Evolutionary conservation across 2,329 filamentous ascomycete species (phyloP).

Genomic region (Hansfordia pulvinata): DNA sequence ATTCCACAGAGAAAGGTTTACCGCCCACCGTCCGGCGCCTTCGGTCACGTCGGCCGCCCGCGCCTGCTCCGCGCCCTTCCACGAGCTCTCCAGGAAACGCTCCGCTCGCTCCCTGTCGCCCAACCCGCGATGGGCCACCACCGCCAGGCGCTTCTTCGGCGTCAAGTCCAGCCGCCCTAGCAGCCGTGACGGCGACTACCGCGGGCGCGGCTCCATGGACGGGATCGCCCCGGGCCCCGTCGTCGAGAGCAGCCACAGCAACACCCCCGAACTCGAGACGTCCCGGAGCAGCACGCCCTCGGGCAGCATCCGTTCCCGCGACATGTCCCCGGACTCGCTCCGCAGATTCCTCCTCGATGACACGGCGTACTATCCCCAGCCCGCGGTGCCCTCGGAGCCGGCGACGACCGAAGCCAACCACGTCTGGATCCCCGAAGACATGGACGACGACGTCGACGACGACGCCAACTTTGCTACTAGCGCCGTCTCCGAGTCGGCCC

Average conservation of each 20-base stretch:
- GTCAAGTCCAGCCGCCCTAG: constrained; percentile 16
- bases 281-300: constrained; percentile 13
- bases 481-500: constrained; percentile 25
- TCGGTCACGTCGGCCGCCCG: no score
- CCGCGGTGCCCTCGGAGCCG: constrained; percentile 9
- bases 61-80: constrained; percentile 10
- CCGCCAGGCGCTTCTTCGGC: constrained; percentile 28
- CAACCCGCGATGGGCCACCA: constrained; percentile 24
- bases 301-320: constrained; percentile 24
- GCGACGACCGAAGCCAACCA: constrained; percentile 15
- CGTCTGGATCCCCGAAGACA: constrained; percentile 25
- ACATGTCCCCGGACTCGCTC: constrained; percentile 37
- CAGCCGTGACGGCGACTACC: constrained; percentile 14
- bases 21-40: no score
- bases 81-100: constrained; percentile 12
- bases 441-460: constrained; percentile 32
- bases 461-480: constrained; percentile 43
- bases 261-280: constrained; percentile 12
- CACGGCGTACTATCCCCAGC: constrained; percentile 3
- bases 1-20: no score
- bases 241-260: constrained; percentile 7
- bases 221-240: constrained; percentile 5
- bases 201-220: constrained; percentile 12
- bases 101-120: constrained; percentile 25
- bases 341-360: constrained; percentile 33